These are phyloP conservation scores for Fusarium sp. DNA, from an alignment of 2,329 filamentous ascomycete species.

Conservation along the genomic window DNA sequence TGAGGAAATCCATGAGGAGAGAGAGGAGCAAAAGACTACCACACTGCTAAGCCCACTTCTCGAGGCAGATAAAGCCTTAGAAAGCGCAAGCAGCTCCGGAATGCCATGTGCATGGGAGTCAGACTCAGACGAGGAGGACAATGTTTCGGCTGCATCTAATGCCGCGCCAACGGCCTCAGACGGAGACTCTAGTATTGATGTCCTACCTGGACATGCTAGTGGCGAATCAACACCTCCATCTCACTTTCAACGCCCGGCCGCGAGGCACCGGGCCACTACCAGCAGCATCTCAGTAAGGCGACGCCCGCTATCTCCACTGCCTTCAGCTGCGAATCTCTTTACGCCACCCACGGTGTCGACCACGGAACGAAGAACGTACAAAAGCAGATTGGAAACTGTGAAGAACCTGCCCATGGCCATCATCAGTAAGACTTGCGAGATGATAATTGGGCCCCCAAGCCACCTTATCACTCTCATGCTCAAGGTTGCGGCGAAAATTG, in stretches of 20 bases:
- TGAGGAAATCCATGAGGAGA: conserved; percentile 10
- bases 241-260: conserved; percentile 24
- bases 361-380: conserved; percentile 43
- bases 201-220: background rate
- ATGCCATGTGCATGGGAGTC: conserved; percentile 40
- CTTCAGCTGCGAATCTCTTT: conserved; percentile 74
- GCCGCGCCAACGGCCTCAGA: background rate
- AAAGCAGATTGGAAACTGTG: conserved; percentile 39
- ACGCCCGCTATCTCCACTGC: conserved; percentile 74
- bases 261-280: conserved; percentile 41
- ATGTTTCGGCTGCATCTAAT: conserved; percentile 40
- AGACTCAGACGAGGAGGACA: conserved; percentile 40
- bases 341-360: conserved; percentile 53
- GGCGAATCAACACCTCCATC: conserved; percentile 2
- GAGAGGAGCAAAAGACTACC: background rate
- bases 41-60: conserved; percentile 1
- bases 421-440: conserved; percentile 80
- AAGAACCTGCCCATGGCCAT: conserved; percentile 62
- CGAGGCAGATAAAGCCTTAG: conserved; percentile 10
- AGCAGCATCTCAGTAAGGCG: conserved; percentile 42
- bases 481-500: conserved; percentile 81
- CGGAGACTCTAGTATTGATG: background rate
- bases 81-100: conserved; percentile 16
- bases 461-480: conserved; percentile 84
- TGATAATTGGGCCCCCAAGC: conserved; percentile 83